phyloP scores from a whole-genome alignment of 257 asterid genomes.

The Lycium ferocissimum region DNA sequence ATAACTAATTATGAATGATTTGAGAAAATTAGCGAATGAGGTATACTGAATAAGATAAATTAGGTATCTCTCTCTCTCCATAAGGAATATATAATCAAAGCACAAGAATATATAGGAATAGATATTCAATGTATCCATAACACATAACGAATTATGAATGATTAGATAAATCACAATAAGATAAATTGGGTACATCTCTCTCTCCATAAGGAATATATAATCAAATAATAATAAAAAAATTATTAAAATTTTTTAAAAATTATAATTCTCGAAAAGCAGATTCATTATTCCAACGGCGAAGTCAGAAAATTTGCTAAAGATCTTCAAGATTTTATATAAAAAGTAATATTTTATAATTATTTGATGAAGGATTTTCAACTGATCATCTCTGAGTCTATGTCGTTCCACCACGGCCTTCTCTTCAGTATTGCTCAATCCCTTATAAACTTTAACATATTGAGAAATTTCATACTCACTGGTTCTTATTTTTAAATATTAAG shows the following conservation, averaged over 20 bases:
- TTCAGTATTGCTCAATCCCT: no score
- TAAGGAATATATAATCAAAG: neutral
- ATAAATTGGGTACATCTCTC: neutral
- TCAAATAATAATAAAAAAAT: neutral
- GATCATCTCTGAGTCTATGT: no score
- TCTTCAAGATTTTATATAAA: neutral
- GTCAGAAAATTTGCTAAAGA: neutral
- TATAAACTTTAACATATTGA: no score
- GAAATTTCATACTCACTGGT: no score
- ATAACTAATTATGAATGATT: neutral
- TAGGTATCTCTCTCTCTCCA: no score
- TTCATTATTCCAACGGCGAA: neutral
- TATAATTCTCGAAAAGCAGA: neutral
- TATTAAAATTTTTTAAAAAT: no score
- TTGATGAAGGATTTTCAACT: neutral
- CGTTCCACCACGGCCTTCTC: no score
- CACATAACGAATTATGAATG: neutral
- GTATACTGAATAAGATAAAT: neutral
- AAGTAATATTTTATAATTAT: neutral
- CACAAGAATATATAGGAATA: neutral
- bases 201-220: no score
- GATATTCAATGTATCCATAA: constrained; percentile 2
- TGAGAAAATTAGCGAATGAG: neutral
- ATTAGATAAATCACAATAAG: neutral
- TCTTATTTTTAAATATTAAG: no score